Evolutionary conservation across 371 early-diverging fungal species (phyloP).

Genomic region (Lichtheimia corymbifera): DNA sequence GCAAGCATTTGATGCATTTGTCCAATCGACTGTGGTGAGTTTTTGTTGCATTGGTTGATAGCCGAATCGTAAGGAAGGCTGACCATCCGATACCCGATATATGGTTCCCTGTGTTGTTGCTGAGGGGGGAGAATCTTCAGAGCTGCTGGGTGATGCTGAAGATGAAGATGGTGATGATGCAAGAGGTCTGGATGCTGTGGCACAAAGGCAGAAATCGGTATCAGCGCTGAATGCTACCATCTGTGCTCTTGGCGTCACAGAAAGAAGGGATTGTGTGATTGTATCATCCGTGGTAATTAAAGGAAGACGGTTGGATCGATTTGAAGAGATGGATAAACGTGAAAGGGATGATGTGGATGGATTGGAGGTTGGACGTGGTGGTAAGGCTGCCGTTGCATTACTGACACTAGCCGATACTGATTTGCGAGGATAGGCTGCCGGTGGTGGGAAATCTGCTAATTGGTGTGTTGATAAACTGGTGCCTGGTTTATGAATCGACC

Average conservation of each 20-base stretch:
- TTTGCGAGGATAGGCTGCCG: constrained; percentile 19
- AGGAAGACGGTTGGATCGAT: constrained; percentile 24
- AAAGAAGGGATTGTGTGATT: constrained; percentile 35
- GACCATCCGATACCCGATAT: constrained; percentile 40
- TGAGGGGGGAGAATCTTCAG: constrained; percentile 2
- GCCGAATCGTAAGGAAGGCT: constrained; percentile 44
- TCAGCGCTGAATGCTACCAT: constrained; percentile 52
- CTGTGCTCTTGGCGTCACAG: constrained; percentile 39
- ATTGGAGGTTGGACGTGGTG: constrained; percentile 25
- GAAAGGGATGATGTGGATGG: constrained; percentile 30
- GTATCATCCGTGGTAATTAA: constrained; percentile 28
- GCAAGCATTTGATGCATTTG: constrained; percentile 55
- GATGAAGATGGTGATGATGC: constrained; percentile 14
- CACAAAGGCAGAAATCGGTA: constrained; percentile 46
- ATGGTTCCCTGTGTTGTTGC: constrained; percentile 28
- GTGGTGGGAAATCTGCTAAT: constrained; percentile 47
- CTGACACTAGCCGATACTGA: constrained; percentile 9
- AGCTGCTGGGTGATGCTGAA: constrained; percentile 10
- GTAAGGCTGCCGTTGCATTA: constrained; percentile 6
- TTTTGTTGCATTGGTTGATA: constrained; percentile 42
- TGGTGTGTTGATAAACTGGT: constrained; percentile 24
- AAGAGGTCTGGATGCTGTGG: constrained; percentile 19
- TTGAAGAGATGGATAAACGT: constrained; percentile 25
- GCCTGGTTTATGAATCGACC: constrained; percentile 62
- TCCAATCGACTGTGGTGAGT: constrained; percentile 61